phyloP scores from a whole-genome alignment of 495 filamentous ascomycete genomes.

The Choiromyces venosus region DNA sequence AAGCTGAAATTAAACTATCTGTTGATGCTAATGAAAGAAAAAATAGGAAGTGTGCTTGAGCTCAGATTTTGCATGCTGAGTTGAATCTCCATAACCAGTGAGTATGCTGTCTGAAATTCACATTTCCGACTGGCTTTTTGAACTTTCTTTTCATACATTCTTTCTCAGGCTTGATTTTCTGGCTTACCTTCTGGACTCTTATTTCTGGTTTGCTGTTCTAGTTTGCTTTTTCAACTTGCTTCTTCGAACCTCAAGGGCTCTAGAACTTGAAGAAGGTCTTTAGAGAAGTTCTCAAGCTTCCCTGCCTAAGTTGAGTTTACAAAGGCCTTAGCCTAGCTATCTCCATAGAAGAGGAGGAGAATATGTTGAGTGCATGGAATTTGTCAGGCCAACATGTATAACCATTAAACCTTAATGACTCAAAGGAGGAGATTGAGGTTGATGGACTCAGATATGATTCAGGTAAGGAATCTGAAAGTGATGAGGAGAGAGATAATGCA shows the following conservation, averaged over 20 bases:
- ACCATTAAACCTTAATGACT: neutral
- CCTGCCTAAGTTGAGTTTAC: no score
- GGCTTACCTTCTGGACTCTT: no score
- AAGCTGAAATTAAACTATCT: neutral
- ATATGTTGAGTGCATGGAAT: neutral
- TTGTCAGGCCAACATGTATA: neutral
- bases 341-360: neutral
- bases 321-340: neutral
- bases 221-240: no score
- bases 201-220: no score
- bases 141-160: no score
- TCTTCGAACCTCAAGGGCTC: no score
- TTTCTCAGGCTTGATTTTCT: no score
- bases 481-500: neutral
- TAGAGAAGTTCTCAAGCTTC: no score
- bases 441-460: neutral
- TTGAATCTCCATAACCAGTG: no score
- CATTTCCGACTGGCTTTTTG: neutral
- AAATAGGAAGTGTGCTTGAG: no score
- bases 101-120: neutral
- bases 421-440: neutral
- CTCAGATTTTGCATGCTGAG: no score
- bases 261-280: no score
- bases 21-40: neutral
- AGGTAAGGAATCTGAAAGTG: neutral